Evolutionary conservation across 208 protist genomes (phyloP).

Genomic region (Blastocrithidia nonstop): DNA sequence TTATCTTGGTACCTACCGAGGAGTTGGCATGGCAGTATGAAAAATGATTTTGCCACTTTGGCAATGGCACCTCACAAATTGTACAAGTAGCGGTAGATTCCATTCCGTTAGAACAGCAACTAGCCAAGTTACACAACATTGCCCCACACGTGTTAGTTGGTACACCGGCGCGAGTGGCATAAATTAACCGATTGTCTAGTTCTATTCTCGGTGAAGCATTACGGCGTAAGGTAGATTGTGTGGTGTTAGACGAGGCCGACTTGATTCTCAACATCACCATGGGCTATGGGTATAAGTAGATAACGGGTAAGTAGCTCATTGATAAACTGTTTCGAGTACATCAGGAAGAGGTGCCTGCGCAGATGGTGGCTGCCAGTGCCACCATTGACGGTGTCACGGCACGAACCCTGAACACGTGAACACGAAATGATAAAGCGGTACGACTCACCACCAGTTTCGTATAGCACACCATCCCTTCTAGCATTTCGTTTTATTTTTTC

Average conservation of each 20-base stretch:
- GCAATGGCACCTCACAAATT: constrained; percentile 56
- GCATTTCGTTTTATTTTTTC: constrained; percentile 76
- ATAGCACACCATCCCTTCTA: constrained; percentile 67
- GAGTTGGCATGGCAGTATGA: constrained; percentile 83
- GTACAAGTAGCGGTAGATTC: constrained; percentile 61
- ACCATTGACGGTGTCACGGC: constrained; percentile 75
- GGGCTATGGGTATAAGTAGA: constrained; percentile 7
- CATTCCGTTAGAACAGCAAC: constrained; percentile 61
- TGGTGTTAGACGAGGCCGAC: constrained; percentile 83
- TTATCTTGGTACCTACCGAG: constrained; percentile 72
- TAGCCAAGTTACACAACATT: constrained; percentile 76
- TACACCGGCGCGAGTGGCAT: constrained; percentile 64
- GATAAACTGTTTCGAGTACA: constrained; percentile 61
- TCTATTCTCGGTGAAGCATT: constrained; percentile 69
- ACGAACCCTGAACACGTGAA: constrained; percentile 75
- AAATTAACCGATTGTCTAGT: constrained; percentile 44
- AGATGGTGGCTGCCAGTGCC: constrained; percentile 72
- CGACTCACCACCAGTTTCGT: constrained; percentile 81
- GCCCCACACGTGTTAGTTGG: constrained; percentile 82
- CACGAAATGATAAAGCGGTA: constrained; percentile 74
- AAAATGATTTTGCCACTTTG: constrained; percentile 78
- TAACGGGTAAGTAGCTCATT: constrained; percentile 53
- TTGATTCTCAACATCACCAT: constrained; percentile 25
- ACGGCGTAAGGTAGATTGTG: constrained; percentile 78
- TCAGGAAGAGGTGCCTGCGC: constrained; percentile 69